Evolutionary conservation across 192 early-diverging fungal genomes (phyloP).

Genomic region (Umbelopsis vinacea): DNA sequence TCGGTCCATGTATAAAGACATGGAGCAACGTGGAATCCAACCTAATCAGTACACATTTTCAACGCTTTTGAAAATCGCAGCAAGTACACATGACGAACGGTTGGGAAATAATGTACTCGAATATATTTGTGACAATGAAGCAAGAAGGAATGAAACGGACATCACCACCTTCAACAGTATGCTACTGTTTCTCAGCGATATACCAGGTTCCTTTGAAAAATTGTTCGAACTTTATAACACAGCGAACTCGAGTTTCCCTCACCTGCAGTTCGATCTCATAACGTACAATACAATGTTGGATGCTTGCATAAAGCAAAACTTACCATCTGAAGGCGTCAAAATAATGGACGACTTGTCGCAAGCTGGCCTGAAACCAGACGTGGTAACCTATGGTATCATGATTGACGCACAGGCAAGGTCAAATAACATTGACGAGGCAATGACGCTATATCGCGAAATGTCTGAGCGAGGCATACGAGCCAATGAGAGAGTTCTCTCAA

Average conservation of each 20-base stretch:
- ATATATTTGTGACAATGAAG: background rate
- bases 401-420: slow-evolving; percentile 32
- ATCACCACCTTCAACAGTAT: slow-evolving; percentile 28
- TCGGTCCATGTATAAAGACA: slow-evolving; percentile 15
- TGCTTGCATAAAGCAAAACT: slow-evolving; percentile 18
- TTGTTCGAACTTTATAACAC: slow-evolving; percentile 23
- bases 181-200: slow-evolving; percentile 17
- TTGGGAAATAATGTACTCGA: slow-evolving; percentile 25
- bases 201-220: slow-evolving; percentile 9
- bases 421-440: slow-evolving; percentile 27
- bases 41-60: slow-evolving; percentile 36
- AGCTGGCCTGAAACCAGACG: slow-evolving; percentile 27
- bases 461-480: slow-evolving; percentile 14
- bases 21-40: slow-evolving; percentile 3
- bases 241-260: slow-evolving; percentile 17
- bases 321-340: slow-evolving; percentile 26
- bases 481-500: slow-evolving; percentile 29
- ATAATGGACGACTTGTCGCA: slow-evolving; percentile 35
- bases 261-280: slow-evolving; percentile 25
- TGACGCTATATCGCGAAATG: slow-evolving; percentile 31
- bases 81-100: slow-evolving; percentile 2
- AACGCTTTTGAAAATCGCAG: slow-evolving; percentile 31
- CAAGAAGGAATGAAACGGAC: background rate
- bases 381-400: slow-evolving; percentile 37
- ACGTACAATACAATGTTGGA: slow-evolving; percentile 38